Percentiles rank a stretch among this genome's conserved stretches.
phyloP scores from a whole-genome alignment of 2,329 filamentous ascomycete species.

The Aspergillus pseudotamarii region DNA sequence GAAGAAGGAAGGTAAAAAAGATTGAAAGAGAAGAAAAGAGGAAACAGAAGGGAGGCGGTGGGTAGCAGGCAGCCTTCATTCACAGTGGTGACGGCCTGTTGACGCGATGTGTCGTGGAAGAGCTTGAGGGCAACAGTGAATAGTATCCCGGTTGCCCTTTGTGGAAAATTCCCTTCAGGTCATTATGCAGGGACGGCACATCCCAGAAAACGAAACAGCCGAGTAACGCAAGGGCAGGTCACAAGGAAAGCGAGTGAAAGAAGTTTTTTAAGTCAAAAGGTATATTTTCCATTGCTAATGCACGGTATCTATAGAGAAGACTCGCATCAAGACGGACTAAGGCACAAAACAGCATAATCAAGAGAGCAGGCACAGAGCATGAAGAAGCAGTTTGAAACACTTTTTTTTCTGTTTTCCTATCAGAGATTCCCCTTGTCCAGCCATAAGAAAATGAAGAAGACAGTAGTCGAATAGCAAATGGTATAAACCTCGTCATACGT shows the following conservation, averaged over 20 bases:
- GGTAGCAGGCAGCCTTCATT: background rate
- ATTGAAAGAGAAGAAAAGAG: background rate
- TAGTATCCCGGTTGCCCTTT: background rate
- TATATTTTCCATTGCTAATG: constrained; percentile 3
- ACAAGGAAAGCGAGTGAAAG: background rate
- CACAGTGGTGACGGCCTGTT: background rate
- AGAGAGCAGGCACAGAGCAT: background rate
- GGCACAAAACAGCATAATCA: background rate
- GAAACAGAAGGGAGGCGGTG: background rate
- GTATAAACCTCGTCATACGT: constrained; percentile 32
- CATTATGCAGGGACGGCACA: background rate
- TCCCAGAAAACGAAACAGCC: background rate
- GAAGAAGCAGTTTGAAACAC: constrained; percentile 3
- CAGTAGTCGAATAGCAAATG: constrained; percentile 23
- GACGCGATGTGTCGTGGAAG: background rate
- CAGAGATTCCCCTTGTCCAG: constrained; percentile 10
- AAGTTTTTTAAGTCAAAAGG: background rate
- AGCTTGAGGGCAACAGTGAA: background rate
- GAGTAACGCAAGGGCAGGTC: background rate
- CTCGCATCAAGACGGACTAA: background rate
- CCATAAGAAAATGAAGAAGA: constrained; percentile 16
- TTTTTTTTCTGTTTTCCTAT: constrained; percentile 10
- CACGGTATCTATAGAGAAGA: constrained; percentile 7
- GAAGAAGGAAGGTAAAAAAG: background rate
- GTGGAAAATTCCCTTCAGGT: background rate